Base-by-base conservation (phyloP, 164 flowering plant species). In the Liriodendron chinense region DNA sequence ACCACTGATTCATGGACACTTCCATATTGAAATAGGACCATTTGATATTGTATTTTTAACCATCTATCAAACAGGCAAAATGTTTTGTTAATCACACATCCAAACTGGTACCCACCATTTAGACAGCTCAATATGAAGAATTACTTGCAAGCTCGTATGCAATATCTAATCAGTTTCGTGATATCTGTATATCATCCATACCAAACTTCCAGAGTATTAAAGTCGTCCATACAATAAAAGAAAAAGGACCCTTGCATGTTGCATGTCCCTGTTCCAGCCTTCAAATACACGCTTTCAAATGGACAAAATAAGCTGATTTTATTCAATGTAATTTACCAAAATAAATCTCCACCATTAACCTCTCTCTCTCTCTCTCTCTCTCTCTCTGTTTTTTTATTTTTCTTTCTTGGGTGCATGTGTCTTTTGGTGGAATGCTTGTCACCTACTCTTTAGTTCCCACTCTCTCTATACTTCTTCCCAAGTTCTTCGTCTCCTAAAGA, bases 371-470 rank as follows among this genome's bases (percentile, higher is more conserved):
- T 22, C 65, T 34, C 43, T 34, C 43, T 34, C 22, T 63, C 24
- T 22, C 9, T 18, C n/a, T n/a, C n/a, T n/a, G n/a, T n/a, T n/a
- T 63, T 63, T 63, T 63, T 20, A 10, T 63, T 63, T 20, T 63
- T 20, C 18, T 63, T 63, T 63, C 23, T 63, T 53, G 9, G 12
- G 24, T 20, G 24, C 69, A 75, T 25, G 78, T 47, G 50, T 68
- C 81, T 81, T 83, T 81, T 80, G 83, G 86, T 80, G 83, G 85
- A 87, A 80, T 85, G 88, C 90, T 90, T 87, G 91, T 88, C 84
- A 87, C 87, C 90, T 86, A 84, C 88, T 85, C 88, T 75, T 79
- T 82, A 74, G 77, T 72, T 76, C 77, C 74, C 78, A 62, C 75
- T 75, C 79, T 61, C 80, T 57, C 76, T 75, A 59, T 69, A 66